These are phyloP conservation scores for Mycena kentingensis DNA, from an alignment of 768 basidiomycete species.

Conservation along the genomic window DNA sequence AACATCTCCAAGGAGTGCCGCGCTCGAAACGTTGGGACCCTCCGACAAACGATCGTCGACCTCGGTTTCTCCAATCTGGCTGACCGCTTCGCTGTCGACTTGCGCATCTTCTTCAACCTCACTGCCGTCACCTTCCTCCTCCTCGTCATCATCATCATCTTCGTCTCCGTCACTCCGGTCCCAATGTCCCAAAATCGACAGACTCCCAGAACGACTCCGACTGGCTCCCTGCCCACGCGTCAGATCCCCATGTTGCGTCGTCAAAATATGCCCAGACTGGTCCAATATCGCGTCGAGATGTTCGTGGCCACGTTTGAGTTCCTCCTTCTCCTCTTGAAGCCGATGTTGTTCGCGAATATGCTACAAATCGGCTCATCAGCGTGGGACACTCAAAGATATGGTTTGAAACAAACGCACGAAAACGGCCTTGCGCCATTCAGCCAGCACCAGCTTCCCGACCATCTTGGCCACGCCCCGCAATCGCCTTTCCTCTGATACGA, in stretches of 20 bases:
- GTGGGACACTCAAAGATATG: background rate
- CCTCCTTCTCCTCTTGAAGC: conserved; percentile 68
- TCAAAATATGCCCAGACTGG: conserved; percentile 84
- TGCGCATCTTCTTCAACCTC: conserved; percentile 32
- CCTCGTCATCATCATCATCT: conserved; percentile 36
- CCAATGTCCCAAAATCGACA: conserved; percentile 32
- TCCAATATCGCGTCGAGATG: conserved; percentile 90
- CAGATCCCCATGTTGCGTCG: conserved; percentile 79
- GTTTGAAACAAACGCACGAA: conserved; percentile 70
- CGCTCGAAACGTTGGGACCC: background rate
- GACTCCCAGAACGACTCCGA: conserved; percentile 61
- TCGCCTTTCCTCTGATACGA: conserved; percentile 64
- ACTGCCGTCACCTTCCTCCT: conserved; percentile 32
- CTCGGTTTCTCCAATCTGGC: conserved; percentile 34
- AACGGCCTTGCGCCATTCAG: conserved; percentile 88
- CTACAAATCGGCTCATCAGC: conserved; percentile 35
- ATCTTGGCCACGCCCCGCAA: conserved; percentile 68
- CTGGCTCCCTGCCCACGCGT: conserved; percentile 47
- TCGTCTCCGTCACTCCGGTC: conserved; percentile 37
- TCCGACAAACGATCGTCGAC: background rate
- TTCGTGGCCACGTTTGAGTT: conserved; percentile 74
- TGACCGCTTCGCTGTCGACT: conserved; percentile 34
- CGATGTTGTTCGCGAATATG: conserved; percentile 74
- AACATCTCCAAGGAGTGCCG: background rate
- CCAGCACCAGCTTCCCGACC: conserved; percentile 66